Conservation (phyloP, 495 filamentous ascomycete genomes). For the Hypoxylon fuscum region DNA sequence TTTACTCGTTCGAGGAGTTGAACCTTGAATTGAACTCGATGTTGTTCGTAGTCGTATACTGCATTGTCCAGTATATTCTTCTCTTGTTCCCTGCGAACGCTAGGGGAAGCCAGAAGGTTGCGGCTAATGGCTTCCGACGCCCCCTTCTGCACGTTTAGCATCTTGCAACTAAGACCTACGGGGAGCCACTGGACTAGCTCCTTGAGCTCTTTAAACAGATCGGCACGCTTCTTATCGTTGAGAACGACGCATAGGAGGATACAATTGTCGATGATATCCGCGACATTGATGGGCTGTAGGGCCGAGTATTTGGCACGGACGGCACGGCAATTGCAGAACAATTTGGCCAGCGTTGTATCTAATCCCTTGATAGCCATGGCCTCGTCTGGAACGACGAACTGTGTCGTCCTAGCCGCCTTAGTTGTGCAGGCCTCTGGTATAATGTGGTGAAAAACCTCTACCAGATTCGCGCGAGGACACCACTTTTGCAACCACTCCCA, state of each 20-base stretch:
- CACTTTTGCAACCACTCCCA: conserved; percentile 30
- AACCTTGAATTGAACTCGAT: background rate
- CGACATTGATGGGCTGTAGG: background rate
- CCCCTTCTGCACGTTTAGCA: background rate
- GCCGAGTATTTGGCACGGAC: background rate
- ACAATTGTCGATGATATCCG: conserved; percentile 19
- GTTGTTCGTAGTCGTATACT: background rate
- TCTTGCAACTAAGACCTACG: conserved; percentile 20
- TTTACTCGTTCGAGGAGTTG: background rate
- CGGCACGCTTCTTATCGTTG: conserved; percentile 11
- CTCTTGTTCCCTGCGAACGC: background rate
- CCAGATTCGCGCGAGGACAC: conserved; percentile 20
- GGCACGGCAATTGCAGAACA: conserved; percentile 14
- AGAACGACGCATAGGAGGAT: conserved; percentile 22
- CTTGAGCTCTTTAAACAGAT: conserved; percentile 6
- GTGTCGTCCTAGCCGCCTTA: background rate
- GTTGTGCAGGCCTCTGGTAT: background rate
- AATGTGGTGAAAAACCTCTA: conserved; percentile 1
- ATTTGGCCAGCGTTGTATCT: conserved; percentile 4
- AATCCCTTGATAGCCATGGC: conserved; percentile 17
- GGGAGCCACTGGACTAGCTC: conserved; percentile 11
- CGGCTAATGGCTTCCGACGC: background rate
- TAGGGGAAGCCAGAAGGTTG: background rate
- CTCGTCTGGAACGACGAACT: conserved; percentile 19
- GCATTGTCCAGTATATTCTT: background rate